Percentiles rank a stretch among this genome's conserved stretches.
Evolutionary conservation across 1,284 basidiomycete genomes (phyloP).

Genomic region (Pisolithus thermaeus): DNA sequence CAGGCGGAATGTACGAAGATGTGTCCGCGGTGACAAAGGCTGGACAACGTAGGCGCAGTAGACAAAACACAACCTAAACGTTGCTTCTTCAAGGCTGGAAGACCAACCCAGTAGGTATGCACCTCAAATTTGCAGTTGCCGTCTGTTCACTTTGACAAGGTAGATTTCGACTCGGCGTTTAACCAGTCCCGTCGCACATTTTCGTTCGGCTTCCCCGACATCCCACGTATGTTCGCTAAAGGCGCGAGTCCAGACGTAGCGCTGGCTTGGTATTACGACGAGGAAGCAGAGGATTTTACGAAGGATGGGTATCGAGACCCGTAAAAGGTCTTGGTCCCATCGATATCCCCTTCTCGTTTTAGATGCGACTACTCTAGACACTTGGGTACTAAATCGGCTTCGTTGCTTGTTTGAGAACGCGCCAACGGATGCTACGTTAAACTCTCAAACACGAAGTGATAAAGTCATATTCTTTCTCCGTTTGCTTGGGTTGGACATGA

Average conservation of each 20-base stretch:
- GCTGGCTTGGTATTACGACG: conserved; percentile 71
- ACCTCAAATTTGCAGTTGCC: background rate
- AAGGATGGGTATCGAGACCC: conserved; percentile 45
- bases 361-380: conserved; percentile 78
- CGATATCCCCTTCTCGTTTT: background rate
- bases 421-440: conserved; percentile 42
- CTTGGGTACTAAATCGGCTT: conserved; percentile 76
- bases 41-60: conserved; percentile 14
- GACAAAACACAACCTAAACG: conserved; percentile 2
- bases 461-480: conserved; percentile 82
- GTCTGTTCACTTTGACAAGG: conserved; percentile 32
- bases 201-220: conserved; percentile 87
- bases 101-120: conserved; percentile 66
- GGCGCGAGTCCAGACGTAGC: conserved; percentile 72
- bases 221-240: conserved; percentile 83
- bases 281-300: conserved; percentile 80
- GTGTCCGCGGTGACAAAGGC: conserved; percentile 79
- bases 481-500: conserved; percentile 77
- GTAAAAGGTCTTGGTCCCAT: background rate
- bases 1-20: too few relatives aligned
- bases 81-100: conserved; percentile 68
- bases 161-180: conserved; percentile 86
- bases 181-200: conserved; percentile 79
- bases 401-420: conserved; percentile 58
- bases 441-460: conserved; percentile 45